These are phyloP conservation scores for Ceriops decandra DNA, from an alignment of 345 rosid genomes.

Conservation along the genomic window DNA sequence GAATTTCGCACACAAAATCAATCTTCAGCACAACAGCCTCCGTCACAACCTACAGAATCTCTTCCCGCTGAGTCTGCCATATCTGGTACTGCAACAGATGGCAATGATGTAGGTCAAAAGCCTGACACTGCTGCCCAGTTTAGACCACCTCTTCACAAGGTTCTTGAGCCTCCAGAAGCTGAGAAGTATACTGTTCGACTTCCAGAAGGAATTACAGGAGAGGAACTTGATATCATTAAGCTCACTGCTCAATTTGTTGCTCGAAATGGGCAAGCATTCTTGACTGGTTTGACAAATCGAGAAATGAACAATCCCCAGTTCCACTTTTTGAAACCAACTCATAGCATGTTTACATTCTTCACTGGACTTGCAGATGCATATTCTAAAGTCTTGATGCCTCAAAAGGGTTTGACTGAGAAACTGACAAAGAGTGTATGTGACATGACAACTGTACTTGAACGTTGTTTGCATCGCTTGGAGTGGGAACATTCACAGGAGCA, in stretches of 20 bases:
- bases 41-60: conserved; percentile 33
- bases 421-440: conserved; percentile 51
- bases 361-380: conserved; percentile 76
- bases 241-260: conserved; percentile 87
- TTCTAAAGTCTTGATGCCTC: conserved; percentile 78
- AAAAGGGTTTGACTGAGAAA: conserved; percentile 60
- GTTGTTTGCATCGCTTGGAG: conserved; percentile 78
- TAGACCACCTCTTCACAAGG: conserved; percentile 48
- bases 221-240: conserved; percentile 79
- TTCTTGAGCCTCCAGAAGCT: conserved; percentile 69
- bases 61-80: conserved; percentile 33
- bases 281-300: conserved; percentile 63
- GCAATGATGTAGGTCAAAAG: conserved; percentile 34
- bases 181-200: conserved; percentile 73
- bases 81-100: conserved; percentile 31
- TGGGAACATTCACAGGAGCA: conserved; percentile 89
- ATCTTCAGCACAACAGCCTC: conserved; percentile 38
- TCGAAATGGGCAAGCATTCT: conserved; percentile 70
- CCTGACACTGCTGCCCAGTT: conserved; percentile 64
- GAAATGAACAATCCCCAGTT: conserved; percentile 75
- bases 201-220: conserved; percentile 76
- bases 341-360: conserved; percentile 76
- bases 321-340: conserved; percentile 85
- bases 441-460: conserved; percentile 72
- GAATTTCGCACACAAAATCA: conserved; percentile 62